Evolutionary conservation across 116 monocot genomes (phyloP).

Genomic region (Phalaenopsis hybrid): DNA sequence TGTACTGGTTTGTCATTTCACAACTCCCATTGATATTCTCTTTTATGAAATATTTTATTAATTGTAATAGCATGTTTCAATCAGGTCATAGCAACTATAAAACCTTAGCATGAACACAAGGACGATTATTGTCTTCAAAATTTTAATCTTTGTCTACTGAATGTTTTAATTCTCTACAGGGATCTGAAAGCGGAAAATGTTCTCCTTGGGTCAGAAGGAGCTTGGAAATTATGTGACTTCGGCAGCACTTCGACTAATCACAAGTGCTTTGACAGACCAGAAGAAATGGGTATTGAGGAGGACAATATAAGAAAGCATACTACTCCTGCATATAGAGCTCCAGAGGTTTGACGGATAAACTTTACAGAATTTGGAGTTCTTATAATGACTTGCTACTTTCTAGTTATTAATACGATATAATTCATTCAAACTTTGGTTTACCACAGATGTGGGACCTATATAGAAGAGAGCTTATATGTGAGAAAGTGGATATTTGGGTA

Average conservation of each 20-base stretch:
- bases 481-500: constrained; percentile 99
- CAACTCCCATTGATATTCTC: background rate
- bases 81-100: background rate
- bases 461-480: constrained; percentile 90
- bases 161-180: constrained; percentile 25
- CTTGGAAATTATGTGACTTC: constrained; percentile 97
- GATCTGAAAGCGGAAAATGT: constrained; percentile 98
- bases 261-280: constrained; percentile 82
- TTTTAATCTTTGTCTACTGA: background rate
- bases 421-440: constrained; percentile 13
- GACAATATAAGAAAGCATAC: constrained; percentile 96
- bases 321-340: constrained; percentile 98
- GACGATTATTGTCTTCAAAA: background rate
- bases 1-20: background rate
- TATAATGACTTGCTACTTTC: background rate
- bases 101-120: background rate
- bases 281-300: constrained; percentile 99
- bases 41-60: background rate
- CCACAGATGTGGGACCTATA: constrained; percentile 98
- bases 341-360: constrained; percentile 50
- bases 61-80: background rate
- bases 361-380: background rate
- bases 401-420: background rate
- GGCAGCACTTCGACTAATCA: constrained; percentile 97
- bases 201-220: constrained; percentile 78